Evolutionary conservation across 2,329 filamentous ascomycete genomes (phyloP), one percentile per base, ranked within the genome.

Genomic region (Zymoseptoria ardabiliae): DNA sequence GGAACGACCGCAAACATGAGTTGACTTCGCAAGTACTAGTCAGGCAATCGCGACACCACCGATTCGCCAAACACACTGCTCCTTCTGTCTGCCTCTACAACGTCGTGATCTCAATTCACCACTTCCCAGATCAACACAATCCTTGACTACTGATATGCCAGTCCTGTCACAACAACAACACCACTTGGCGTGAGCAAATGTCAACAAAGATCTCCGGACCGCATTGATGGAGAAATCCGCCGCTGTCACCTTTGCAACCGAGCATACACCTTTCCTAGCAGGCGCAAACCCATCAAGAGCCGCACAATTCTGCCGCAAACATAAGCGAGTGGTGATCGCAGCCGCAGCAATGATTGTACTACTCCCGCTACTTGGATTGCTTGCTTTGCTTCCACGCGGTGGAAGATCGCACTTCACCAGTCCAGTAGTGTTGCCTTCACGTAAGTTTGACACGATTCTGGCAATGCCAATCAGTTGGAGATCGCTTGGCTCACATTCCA

Each of bases 351-450:
- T 68, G 59, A 50, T 70, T 13, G 41, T 68, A 9, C 60, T 72
- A 5, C 55, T 72, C 17, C 68, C 69, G 10, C 62, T 72, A 2
- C 63, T 72, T 13, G 70, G 67, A 3, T 63, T 72, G 20, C 57
- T 72, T 9, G 69, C 70, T 13, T 61, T 72, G 23, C 62, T 60
- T 9, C 64, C 64, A 28, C 61, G 61, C 2, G 61, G 63, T 53
- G 66, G 62, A 6, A 61, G 61, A 41, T 68, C 66, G 4, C 61
- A 70, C 21, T 70, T 60, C 60, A 67, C 63, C 4, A 68, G 65
- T 53, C 68, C 69, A 6, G 54, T 64, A n/a, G 63, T 69, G 0
- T 70, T 69, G 50, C 71, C 70, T 50, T 71, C 68, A 19, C 71
- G 68, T 66, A 55, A 55, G 65, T 65, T 13, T 1, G 10, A 13